A percentile compares a stretch with the other conserved stretches of the same genome.
These are phyloP conservation scores for Deuterostichococcus epilithicus DNA, from an alignment of 139 green algal genomes.

Conservation along the genomic window DNA sequence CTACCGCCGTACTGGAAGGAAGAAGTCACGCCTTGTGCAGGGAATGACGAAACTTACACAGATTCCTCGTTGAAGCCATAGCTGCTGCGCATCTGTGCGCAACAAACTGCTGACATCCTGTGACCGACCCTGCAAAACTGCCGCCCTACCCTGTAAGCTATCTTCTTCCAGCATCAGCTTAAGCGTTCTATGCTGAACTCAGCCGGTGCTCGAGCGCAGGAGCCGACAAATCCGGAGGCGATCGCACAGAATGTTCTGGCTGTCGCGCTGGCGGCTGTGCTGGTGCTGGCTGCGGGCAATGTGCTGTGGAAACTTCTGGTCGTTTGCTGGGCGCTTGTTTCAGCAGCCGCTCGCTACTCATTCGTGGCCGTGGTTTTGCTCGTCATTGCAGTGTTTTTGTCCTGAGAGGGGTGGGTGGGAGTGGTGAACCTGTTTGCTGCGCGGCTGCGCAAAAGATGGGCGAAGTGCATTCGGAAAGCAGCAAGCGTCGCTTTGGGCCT, in stretches of 20 bases:
- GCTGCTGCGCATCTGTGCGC: neutral
- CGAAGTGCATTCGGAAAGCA: too few relatives aligned
- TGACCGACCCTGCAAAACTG: neutral
- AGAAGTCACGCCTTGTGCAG: too few relatives aligned
- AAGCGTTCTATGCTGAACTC: too few relatives aligned
- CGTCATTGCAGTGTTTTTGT: neutral
- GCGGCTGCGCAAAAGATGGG: too few relatives aligned
- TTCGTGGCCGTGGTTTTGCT: neutral
- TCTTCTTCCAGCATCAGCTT: too few relatives aligned
- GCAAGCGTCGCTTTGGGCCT: too few relatives aligned
- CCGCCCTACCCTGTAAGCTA: neutral
- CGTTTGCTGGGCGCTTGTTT: neutral
- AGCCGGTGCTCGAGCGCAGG: neutral
- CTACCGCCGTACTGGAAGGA: too few relatives aligned
- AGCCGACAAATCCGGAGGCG: neutral
- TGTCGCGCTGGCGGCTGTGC: neutral
- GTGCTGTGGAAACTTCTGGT: neutral
- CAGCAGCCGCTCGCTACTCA: neutral
- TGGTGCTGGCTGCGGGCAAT: neutral
- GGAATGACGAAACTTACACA: neutral
- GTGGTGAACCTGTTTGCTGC: too few relatives aligned
- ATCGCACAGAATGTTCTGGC: neutral
- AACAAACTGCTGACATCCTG: neutral
- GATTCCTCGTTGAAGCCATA: slow-evolving; percentile 1
- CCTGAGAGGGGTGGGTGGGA: too few relatives aligned